Base-by-base conservation (phyloP, 2,329 filamentous ascomycete genomes). In the Colletotrichum graminicola region DNA sequence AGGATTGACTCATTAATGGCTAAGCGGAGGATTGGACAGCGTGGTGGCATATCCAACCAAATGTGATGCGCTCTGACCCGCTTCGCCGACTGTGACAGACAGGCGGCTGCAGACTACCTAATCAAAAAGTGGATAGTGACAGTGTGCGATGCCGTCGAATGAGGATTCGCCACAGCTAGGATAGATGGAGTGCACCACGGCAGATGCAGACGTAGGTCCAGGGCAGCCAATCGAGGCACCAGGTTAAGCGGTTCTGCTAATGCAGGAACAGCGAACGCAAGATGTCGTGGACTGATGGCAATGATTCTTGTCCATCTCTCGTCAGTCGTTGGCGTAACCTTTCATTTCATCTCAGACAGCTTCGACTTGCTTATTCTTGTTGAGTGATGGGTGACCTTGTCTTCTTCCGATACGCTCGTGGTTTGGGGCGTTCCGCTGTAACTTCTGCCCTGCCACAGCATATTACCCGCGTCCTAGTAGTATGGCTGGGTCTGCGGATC, bases 231-330 rank as follows among this genome's bases (percentile, higher is more conserved):
- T 66, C 45, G 57, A 16, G 59, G 43, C 36, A 47, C n/a, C 7
- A 41, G 69, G 65, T 66, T 55, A 26, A 52, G 64, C 64, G 66
- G 51, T 71, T 68, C 54, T 59, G 65, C 69, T 69, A 61, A 69
- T 69, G 69, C 66, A 72, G 66, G 69, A 69, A 72, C 69, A 68
- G 54, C 65, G 57, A 72, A 63, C 57, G 32, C 45, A 57, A 59
- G 61, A 60, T 23, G 60, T 64, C 32, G 60, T 47, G 36, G 26
- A 21, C 21, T 18, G 26, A n/a, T 63, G 26, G 18, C 23, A 41
- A 56, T 43, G 41, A 43, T 26, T 26, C n/a, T 56, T 51, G 41
- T 18, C 55, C n/a, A 26, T 59, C 14, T 26, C 49, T 14, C 49
- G 26, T 29, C 29, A 36, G 62, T 41, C 47, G 55, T 39, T 18